phyloP scores from a whole-genome alignment of 208 protist species.

The Tritrichomonas foetus region DNA sequence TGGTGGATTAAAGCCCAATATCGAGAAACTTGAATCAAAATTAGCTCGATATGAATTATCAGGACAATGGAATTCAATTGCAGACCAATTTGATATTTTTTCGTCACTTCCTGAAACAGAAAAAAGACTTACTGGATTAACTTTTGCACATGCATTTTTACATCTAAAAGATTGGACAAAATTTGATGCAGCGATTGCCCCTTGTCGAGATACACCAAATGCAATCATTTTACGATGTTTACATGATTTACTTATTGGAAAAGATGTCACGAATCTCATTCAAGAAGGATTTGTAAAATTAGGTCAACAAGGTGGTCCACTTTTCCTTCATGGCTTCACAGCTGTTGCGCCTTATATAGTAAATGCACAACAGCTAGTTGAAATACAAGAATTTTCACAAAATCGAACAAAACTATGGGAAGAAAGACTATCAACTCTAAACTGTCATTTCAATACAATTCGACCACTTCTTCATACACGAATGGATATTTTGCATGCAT shows the following conservation, averaged over 20 bases:
- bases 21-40: not conserved
- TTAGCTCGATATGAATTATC: not conserved
- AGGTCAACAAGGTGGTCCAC: not conserved
- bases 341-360: slow-evolving; percentile 37
- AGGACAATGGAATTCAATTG: not conserved
- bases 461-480: not conserved
- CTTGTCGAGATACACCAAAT: not conserved
- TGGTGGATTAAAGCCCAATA: not conserved
- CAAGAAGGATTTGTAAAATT: not conserved
- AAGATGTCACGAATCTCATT: not conserved
- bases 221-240: not conserved
- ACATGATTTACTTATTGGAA: not conserved
- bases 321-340: not conserved
- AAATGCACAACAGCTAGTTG: not conserved
- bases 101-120: not conserved
- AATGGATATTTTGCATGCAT: not conserved
- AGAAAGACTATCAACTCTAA: not conserved
- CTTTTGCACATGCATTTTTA: slow-evolving; percentile 9
- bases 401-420: not conserved
- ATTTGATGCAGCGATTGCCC: not conserved
- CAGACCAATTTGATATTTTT: not conserved
- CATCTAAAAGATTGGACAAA: not conserved
- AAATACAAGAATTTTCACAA: not conserved
- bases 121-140: not conserved
- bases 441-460: not conserved